Conservation (phyloP, 805 yeast genomes). For the Starmerella potacharoeniae region DNA sequence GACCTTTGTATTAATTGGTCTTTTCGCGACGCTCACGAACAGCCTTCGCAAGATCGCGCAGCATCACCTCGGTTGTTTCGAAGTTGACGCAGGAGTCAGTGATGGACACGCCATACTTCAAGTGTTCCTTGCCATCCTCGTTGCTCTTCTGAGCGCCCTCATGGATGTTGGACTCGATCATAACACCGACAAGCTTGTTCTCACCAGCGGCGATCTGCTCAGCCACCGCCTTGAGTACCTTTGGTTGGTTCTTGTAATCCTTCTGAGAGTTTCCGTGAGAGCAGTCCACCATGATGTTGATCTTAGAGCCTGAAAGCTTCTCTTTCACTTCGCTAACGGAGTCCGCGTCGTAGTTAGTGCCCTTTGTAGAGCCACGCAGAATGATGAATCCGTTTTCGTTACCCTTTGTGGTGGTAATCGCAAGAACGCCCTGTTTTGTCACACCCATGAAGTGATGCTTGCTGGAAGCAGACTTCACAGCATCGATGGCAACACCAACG, state of each 20-base stretch:
- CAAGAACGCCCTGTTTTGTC: constrained; percentile 93
- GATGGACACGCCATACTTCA: constrained; percentile 89
- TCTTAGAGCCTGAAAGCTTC: constrained; percentile 41
- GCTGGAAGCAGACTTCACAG: constrained; percentile 80
- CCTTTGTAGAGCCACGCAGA: constrained; percentile 89
- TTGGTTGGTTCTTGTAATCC: constrained; percentile 91
- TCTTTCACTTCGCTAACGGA: constrained; percentile 66
- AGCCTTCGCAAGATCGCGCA: constrained; percentile 67
- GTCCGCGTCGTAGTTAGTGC: constrained; percentile 80
- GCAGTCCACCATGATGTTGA: constrained; percentile 81
- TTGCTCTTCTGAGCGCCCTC: constrained; percentile 88
- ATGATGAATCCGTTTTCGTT: constrained; percentile 89
- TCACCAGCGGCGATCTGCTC: constrained; percentile 77
- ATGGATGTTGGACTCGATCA: constrained; percentile 87
- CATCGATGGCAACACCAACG: constrained; percentile 84
- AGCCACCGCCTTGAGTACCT: constrained; percentile 72
- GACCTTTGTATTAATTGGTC: background rate
- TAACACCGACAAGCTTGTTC: constrained; percentile 71
- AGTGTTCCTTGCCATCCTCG: constrained; percentile 38
- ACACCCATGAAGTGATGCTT: constrained; percentile 96
- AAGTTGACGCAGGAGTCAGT: constrained; percentile 95
- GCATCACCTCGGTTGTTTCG: constrained; percentile 77
- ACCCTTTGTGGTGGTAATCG: constrained; percentile 92
- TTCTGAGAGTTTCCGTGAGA: constrained; percentile 95
- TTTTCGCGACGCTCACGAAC: constrained; percentile 52